phyloP scores from a whole-genome alignment of 345 rosid genomes.

The Crucihimalaya himalaica region DNA sequence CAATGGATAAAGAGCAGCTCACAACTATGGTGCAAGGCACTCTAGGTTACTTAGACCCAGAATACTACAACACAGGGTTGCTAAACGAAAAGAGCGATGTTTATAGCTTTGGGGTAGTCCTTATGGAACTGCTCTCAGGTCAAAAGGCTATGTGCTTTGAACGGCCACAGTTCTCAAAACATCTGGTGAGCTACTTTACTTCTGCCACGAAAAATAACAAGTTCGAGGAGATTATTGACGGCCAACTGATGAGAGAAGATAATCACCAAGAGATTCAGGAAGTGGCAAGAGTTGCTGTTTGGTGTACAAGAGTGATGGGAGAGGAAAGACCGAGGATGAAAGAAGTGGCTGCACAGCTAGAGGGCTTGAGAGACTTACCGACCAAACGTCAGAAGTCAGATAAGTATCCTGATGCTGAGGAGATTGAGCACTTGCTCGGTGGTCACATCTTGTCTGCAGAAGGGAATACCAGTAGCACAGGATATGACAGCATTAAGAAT shows the following conservation, averaged over 20 bases:
- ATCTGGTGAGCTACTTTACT: constrained; percentile 39
- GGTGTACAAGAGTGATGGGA: constrained; percentile 38
- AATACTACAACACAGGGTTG: constrained; percentile 38
- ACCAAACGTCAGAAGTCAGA: constrained; percentile 14
- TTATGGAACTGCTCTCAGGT: constrained; percentile 44
- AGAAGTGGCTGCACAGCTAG: constrained; percentile 37
- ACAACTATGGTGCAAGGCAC: constrained; percentile 57
- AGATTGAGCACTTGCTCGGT: constrained; percentile 13
- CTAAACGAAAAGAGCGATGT: constrained; percentile 53
- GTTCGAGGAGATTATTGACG: constrained; percentile 35
- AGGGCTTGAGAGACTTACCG: constrained; percentile 16
- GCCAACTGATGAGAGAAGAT: neutral
- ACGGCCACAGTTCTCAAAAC: constrained; percentile 30
- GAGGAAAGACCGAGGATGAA: constrained; percentile 48
- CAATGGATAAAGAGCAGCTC: constrained; percentile 40
- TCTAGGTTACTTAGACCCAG: constrained; percentile 50
- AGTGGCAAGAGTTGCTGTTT: constrained; percentile 32
- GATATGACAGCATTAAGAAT: constrained; percentile 19
- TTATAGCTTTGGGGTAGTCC: constrained; percentile 55
- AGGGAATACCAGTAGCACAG: neutral
- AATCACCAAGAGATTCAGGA: constrained; percentile 11
- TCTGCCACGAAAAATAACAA: constrained; percentile 22
- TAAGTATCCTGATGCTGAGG: neutral
- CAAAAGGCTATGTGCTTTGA: constrained; percentile 40
- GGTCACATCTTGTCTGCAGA: neutral